Conservation (phyloP, 352 stramenopile species). For the Pythium chondricola region DNA sequence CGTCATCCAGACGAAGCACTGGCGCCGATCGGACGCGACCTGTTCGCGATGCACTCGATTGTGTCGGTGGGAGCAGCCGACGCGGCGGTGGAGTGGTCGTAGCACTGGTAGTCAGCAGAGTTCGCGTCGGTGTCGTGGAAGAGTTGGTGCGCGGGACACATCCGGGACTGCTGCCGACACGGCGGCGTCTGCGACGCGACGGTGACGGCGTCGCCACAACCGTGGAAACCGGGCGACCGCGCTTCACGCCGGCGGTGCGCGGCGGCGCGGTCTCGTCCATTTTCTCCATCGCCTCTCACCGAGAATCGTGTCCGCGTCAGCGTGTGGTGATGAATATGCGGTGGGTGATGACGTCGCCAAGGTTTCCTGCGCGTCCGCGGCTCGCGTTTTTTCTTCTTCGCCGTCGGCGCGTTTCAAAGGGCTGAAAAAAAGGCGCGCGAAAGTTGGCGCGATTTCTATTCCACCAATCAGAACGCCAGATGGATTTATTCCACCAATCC, state of each 20-base stretch:
- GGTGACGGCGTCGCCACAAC: slow-evolving; percentile 13
- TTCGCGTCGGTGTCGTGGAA: neutral
- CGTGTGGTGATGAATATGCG: too few species aligned
- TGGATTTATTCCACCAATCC: too few species aligned
- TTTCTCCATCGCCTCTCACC: neutral
- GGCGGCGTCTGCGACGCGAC: slow-evolving; percentile 14
- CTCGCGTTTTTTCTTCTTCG: neutral
- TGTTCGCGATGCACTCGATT: neutral
- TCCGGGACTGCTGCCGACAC: slow-evolving; percentile 15
- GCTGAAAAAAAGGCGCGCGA: slow-evolving; percentile 19
- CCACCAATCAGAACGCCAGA: slow-evolving; percentile 15
- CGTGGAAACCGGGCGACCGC: neutral
- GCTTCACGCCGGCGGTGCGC: slow-evolving; percentile 8
- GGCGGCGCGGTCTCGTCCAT: slow-evolving; percentile 10
- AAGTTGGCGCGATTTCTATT: slow-evolving; percentile 17
- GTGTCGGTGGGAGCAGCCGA: slow-evolving; percentile 7
- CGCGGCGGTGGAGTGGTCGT: slow-evolving; percentile 14
- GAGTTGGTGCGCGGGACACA: slow-evolving; percentile 9
- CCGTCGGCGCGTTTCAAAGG: slow-evolving; percentile 8
- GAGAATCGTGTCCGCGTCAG: neutral
- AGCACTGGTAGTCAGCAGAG: neutral
- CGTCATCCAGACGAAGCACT: slow-evolving; percentile 8
- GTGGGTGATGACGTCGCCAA: too few species aligned
- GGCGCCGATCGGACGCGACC: slow-evolving; percentile 2
- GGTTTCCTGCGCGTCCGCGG: neutral